phyloP scores from a whole-genome alignment of 768 basidiomycete genomes.

The Leccinum obscurum region DNA sequence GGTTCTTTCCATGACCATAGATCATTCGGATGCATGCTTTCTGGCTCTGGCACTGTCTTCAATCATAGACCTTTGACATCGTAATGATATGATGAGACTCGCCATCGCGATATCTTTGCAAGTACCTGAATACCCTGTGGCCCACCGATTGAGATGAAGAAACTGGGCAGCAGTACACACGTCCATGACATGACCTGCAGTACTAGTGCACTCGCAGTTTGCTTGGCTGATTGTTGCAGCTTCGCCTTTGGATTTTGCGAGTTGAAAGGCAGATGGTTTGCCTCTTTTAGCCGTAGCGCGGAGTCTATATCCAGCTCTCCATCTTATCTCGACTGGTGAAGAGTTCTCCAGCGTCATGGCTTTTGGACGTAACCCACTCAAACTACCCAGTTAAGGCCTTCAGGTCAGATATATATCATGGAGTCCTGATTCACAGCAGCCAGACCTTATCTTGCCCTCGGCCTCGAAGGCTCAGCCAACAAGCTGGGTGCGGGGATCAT shows the following conservation, averaged over 20 bases:
- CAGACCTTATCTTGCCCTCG: slow-evolving; percentile 80
- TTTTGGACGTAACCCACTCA: slow-evolving; percentile 25
- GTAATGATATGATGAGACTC: background rate
- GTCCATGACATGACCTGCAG: background rate
- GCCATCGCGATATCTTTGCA: background rate
- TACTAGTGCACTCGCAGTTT: background rate
- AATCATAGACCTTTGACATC: slow-evolving; percentile 10
- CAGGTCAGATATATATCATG: slow-evolving; percentile 13
- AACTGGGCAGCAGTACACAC: background rate
- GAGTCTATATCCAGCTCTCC: background rate
- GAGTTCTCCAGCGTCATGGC: slow-evolving; percentile 20
- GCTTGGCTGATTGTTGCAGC: background rate
- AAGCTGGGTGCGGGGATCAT: slow-evolving; percentile 95
- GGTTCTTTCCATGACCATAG: slow-evolving; percentile 25
- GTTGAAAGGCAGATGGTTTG: too few relatives aligned
- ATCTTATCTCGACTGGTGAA: background rate
- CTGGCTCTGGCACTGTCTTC: slow-evolving; percentile 5
- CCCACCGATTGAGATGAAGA: background rate
- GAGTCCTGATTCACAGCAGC: slow-evolving; percentile 40
- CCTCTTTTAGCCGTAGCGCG: too few relatives aligned
- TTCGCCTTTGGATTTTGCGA: too few relatives aligned
- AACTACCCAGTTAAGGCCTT: slow-evolving; percentile 33
- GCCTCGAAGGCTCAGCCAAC: slow-evolving; percentile 97
- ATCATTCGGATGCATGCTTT: slow-evolving; percentile 20
- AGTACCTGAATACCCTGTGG: background rate